Evolutionary conservation across 148 eudicot species (phyloP), one percentile per base, ranked within the genome.

Genomic region (Rhododendron williamsianum): DNA sequence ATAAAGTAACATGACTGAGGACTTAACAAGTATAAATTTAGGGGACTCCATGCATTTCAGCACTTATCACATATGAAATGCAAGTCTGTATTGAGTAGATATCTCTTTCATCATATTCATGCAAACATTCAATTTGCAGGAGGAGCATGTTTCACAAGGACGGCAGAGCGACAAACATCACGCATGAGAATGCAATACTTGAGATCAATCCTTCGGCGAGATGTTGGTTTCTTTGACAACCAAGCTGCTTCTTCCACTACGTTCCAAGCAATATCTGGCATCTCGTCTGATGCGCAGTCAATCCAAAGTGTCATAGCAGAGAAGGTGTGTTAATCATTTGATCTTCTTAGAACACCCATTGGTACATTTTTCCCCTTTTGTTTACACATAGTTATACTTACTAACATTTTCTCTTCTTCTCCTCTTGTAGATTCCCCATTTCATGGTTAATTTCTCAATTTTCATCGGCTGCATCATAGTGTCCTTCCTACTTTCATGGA

Each of bases 111-210:
- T 60, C 9, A 23, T 60, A 6, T 23, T 25, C 13, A 10, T 65
- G 15, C 16, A 13, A 12, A 6, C 41, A 16, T 76, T 23, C 2
- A 0, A 7, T 48, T 19, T 84, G 85, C 90, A 91, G 93, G 85
- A 76, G 93, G 91, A 49, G 13, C 87, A 5, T 90, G 91, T 86
- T 91, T 91, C 91, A 87, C 92, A 78, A 87, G 90, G 80, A 91
- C 91, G 6, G 92, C 92, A 36, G 92, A 91, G 81, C 86, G 93
- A 84, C 93, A 91, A 38, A 89, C 91, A 9, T 88, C 91, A 30
- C 86, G 89, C 6, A 84, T 88, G 60, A 84, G 93, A 87, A 87
- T 85, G 84, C 87, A 91, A 45, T 91, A 91, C 80, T 72, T 91
- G 81, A 90, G 84, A 84, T 90, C 93, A 16, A 89, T 91, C 18